Evolutionary conservation across 371 early-diverging fungal genomes (phyloP).

Genomic region (Chytridiales sp.): DNA sequence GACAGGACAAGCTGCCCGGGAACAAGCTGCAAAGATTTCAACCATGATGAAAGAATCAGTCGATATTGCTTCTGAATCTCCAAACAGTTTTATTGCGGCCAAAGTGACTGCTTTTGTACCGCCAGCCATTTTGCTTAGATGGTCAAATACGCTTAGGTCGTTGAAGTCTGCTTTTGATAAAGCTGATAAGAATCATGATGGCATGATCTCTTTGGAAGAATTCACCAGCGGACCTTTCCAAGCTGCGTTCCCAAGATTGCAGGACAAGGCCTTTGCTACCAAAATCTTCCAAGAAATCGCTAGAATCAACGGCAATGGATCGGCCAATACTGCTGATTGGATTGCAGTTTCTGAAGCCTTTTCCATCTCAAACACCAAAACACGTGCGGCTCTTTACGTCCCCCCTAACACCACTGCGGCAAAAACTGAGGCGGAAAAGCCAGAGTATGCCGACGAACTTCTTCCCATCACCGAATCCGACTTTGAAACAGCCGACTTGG

Average conservation of each 20-base stretch:
- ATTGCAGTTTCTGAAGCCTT: slow-evolving; percentile 60
- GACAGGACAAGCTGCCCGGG: slow-evolving; percentile 35
- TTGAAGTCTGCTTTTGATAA: slow-evolving; percentile 29
- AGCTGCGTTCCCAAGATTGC: not conserved
- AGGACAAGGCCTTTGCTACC: not conserved
- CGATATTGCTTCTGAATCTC: slow-evolving; percentile 65
- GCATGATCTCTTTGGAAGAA: slow-evolving; percentile 29
- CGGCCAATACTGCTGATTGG: too few relatives aligned
- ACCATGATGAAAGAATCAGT: slow-evolving; percentile 58
- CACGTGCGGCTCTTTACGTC: slow-evolving; percentile 44
- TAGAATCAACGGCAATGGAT: too few relatives aligned
- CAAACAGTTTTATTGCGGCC: slow-evolving; percentile 75
- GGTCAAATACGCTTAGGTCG: slow-evolving; percentile 52
- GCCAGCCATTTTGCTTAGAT: slow-evolving; percentile 70
- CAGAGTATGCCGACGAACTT: not conserved
- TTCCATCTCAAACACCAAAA: slow-evolving; percentile 55
- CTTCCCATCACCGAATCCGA: slow-evolving; percentile 44
- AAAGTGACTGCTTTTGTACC: slow-evolving; percentile 87
- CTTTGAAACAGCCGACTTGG: slow-evolving; percentile 68
- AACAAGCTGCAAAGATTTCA: slow-evolving; percentile 59
- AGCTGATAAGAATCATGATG: slow-evolving; percentile 52
- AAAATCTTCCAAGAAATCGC: slow-evolving; percentile 36
- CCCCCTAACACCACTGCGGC: slow-evolving; percentile 3
- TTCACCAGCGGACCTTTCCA: slow-evolving; percentile 30
- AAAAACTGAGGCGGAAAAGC: not conserved